Evolutionary conservation across 202 grass and related monocot species (phyloP), one percentile per base, ranked within the genome.

Genomic region (Setaria viridis): DNA sequence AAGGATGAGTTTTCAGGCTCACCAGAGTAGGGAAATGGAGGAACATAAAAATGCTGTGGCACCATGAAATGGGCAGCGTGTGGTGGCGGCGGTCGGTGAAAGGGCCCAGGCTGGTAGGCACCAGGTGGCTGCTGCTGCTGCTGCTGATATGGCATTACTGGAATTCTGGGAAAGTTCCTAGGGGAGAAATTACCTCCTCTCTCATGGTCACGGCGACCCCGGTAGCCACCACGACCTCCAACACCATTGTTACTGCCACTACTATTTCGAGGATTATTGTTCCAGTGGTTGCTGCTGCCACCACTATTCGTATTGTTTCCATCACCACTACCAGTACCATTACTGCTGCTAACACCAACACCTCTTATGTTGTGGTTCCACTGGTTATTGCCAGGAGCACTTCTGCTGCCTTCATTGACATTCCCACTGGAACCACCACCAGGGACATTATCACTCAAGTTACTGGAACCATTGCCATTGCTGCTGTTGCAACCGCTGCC

Each of bases 1-100:
- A 8, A 46, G 11, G 37, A 74, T 12, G 30, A 76, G 51, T 54
- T 67, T 46, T 85, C 30, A 64, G 46, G 29, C 76, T 90, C 87
- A 98, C 95, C 87, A 81, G 39, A 47, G 68, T 86, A 98, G 15
- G 72, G 58, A 57, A 92, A 78, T 6, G 73, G 65, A 1, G 63
- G 58, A 25, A 77, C 65, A 43, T 88, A 90, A 76, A 73, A 83
- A 30, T 76, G 85, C 4, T 72, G 81, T 60, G 76, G 86, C 81
- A 86, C 1, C 75, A 85, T 62, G 11, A 92, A 91, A 66, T 87
- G 79, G 6, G 79, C 10, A 56, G 77, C 20, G 9, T 87, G 68
- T 5, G 80, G 87, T 0, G 85, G 87, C 0, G 74, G 86, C 6
- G 85, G 62, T 37, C 62, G 78, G 25, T 80, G 75, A 76, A 89